A percentile compares a stretch with the other conserved stretches of the same genome.
phyloP scores from a whole-genome alignment of 2,329 filamentous ascomycete species.

The Diaporthe helianthi region DNA sequence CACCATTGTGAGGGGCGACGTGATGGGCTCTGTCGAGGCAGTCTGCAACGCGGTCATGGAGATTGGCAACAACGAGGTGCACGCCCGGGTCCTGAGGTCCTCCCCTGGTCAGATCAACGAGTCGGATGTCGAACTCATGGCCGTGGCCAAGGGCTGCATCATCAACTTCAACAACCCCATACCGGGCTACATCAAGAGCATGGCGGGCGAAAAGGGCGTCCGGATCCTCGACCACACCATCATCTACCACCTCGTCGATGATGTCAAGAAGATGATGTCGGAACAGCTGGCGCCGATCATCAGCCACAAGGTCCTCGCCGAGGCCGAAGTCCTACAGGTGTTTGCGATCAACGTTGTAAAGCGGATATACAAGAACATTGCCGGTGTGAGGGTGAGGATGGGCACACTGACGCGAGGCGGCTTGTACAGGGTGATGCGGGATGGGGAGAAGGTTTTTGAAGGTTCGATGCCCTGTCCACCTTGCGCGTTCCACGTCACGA shows the following conservation, averaged over 20 bases:
- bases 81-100: conserved; percentile 76
- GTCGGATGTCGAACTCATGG: conserved; percentile 88
- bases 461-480: conserved; percentile 65
- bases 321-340: conserved; percentile 83
- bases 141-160: conserved; percentile 76
- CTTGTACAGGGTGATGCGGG: conserved; percentile 75
- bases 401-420: conserved; percentile 71
- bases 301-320: conserved; percentile 76
- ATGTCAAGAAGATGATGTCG: conserved; percentile 72
- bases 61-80: conserved; percentile 85
- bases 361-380: conserved; percentile 75
- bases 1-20: conserved; percentile 91
- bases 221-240: conserved; percentile 84
- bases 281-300: conserved; percentile 72
- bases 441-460: conserved; percentile 76
- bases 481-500: not conserved
- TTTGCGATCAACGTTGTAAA: conserved; percentile 86
- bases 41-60: conserved; percentile 78
- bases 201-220: conserved; percentile 76
- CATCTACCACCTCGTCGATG: conserved; percentile 81
- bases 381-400: conserved; percentile 87
- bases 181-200: conserved; percentile 69
- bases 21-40: conserved; percentile 92
- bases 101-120: conserved; percentile 81
- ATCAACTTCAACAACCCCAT: conserved; percentile 85